Base-by-base conservation (phyloP, 768 basidiomycete species). In the Auricularia heimuer region DNA sequence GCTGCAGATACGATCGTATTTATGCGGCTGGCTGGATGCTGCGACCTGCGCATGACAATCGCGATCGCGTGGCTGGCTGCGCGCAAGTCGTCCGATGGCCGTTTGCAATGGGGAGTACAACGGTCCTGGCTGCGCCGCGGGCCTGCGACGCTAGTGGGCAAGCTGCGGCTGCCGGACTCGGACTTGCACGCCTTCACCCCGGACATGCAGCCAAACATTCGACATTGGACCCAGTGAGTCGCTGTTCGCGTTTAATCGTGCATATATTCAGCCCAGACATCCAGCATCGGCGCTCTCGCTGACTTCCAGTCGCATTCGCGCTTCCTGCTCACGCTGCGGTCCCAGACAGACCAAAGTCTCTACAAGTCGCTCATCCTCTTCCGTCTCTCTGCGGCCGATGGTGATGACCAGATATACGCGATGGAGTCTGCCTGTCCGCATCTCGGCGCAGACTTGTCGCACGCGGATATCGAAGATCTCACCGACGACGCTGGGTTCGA, bases 351-450 rank as follows among this genome's bases (percentile, higher is more conserved):
- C 34, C 24, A 24, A 7, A 33, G 29, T 18, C 24, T 34, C 1
- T 60, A 60, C 56, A 60, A 60, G 24, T 60, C 56, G 6, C 75
- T 88, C 24, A 85, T 88, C 47, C 76, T 88, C 35, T 89, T 89
- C 72, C 80, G 86, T 37, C 77, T 89, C 2, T 78, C 84, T 1
- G 70, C 80, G 69, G 62, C 45, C 58, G 44, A 61, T 33, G 44
- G 51, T 42, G 21, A 68, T 61, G 66, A 71, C 35, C 76, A 89
- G 68, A 77, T 91, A 12, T 92, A 90, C 71, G 84, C 83, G 7
- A 92, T 92, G 89, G 89, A 92, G 73, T 83, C 87, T 3, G 83
- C 80, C 10, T 92, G 90, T 72, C 90, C 90, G 3, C 90, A 92
- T 75, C 79, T 91, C 7, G 89, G 89, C 2, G 89, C 89, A 24